These are phyloP conservation scores for Sporothrix curviconia DNA, from an alignment of 2,329 filamentous ascomycete species.

Conservation along the genomic window DNA sequence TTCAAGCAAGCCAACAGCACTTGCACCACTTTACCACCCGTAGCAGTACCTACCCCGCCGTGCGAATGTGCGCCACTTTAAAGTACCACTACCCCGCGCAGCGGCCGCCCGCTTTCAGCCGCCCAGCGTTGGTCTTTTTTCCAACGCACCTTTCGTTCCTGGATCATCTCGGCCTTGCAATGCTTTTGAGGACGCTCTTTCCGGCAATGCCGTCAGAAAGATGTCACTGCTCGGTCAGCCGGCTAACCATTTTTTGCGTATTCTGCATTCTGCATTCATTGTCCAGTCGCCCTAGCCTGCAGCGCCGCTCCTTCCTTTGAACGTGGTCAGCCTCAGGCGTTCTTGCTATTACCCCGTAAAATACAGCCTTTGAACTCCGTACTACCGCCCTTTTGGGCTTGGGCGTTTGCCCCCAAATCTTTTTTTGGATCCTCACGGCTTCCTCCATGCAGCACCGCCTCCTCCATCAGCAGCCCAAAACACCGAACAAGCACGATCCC, in stretches of 20 bases:
- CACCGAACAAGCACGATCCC: neutral
- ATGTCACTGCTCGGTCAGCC: neutral
- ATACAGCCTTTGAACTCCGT: neutral
- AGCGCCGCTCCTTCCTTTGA: neutral
- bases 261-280: neutral
- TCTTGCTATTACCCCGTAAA: neutral
- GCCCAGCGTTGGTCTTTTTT: neutral
- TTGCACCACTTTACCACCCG: neutral
- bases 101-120: constrained; percentile 2
- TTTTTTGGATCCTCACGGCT: constrained; percentile 7
- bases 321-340: neutral
- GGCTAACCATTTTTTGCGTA: too few species aligned
- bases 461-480: neutral
- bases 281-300: neutral
- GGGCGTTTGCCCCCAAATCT: neutral
- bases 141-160: neutral
- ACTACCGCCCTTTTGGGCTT: neutral
- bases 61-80: neutral
- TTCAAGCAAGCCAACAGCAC: neutral
- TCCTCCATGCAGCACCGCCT: neutral
- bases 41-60: neutral
- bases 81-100: neutral
- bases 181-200: too few species aligned
- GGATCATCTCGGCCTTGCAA: neutral
- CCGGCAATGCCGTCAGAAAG: too few species aligned